phyloP scores from a whole-genome alignment of 1,284 basidiomycete species.

The Cutaneotrichosporon mucoides region DNA sequence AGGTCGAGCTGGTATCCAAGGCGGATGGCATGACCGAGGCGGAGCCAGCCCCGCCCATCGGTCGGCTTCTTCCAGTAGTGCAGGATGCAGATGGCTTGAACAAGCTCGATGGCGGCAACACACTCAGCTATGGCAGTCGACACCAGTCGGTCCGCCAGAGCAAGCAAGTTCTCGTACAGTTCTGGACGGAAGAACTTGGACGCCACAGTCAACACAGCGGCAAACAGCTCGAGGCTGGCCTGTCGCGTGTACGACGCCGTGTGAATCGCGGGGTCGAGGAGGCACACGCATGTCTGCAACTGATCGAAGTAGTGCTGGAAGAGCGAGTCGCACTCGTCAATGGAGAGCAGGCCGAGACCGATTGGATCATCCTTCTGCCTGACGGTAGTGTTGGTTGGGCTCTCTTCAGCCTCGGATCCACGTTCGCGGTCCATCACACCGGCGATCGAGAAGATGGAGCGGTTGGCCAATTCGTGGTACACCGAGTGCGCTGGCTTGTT shows the following conservation, averaged over 20 bases:
- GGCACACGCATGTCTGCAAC: conserved; percentile 25
- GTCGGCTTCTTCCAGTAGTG: conserved; percentile 26
- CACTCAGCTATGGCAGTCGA: conserved; percentile 15
- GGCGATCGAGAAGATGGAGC: conserved; percentile 21
- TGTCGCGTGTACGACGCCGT: conserved; percentile 15
- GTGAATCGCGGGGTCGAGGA: conserved; percentile 22
- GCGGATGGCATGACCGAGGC: conserved; percentile 31
- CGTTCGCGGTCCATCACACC: conserved; percentile 20
- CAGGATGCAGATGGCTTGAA: conserved; percentile 23
- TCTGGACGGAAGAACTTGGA: conserved; percentile 24
- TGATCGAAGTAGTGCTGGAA: conserved; percentile 25
- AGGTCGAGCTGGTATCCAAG: conserved; percentile 30
- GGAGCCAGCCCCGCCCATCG: conserved; percentile 20
- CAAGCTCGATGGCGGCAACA: conserved; percentile 19
- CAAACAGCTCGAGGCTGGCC: conserved; percentile 18
- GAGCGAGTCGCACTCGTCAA: conserved; percentile 22
- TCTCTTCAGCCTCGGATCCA: not conserved
- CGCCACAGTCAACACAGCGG: conserved; percentile 18
- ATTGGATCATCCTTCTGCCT: conserved; percentile 16
- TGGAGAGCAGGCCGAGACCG: conserved; percentile 15
- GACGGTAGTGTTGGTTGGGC: not conserved
- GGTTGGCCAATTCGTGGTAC: conserved; percentile 21
- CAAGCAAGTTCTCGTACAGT: conserved; percentile 17
- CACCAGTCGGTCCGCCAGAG: conserved; percentile 14
- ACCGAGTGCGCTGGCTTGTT: conserved; percentile 20